Percentiles rank a stretch among this genome's conserved stretches.
Conservation (phyloP, 2,329 filamentous ascomycete genomes). For the Cercospora brassicicola region DNA sequence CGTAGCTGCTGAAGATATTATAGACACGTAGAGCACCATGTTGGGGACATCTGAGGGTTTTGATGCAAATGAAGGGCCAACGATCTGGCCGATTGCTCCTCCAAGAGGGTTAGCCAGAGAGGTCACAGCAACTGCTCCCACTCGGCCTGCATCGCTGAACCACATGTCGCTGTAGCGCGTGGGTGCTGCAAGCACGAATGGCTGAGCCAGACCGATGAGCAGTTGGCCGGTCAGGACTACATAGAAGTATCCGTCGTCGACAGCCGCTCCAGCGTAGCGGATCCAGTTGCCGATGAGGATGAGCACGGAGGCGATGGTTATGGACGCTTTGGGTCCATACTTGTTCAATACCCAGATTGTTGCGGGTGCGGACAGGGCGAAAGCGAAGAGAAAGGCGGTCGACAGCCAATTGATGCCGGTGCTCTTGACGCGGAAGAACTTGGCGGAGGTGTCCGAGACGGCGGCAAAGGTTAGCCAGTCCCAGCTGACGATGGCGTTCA, state of each 20-base stretch:
- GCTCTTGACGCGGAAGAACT: conserved; percentile 74
- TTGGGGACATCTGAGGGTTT: conserved; percentile 66
- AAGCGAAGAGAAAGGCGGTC: conserved; percentile 83
- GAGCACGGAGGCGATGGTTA: conserved; percentile 70
- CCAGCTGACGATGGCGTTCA: conserved; percentile 95
- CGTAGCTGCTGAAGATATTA: conserved; percentile 59
- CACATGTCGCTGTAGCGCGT: conserved; percentile 91
- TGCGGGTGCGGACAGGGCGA: conserved; percentile 68
- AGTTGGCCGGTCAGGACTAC: conserved; percentile 89
- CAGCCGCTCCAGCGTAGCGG: conserved; percentile 40
- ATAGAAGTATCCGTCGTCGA: conserved; percentile 61
- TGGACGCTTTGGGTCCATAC: conserved; percentile 72
- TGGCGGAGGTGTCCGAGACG: conserved; percentile 69
- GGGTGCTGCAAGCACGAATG: conserved; percentile 85
- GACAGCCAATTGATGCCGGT: conserved; percentile 89
- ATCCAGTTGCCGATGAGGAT: conserved; percentile 88
- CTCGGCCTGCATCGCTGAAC: conserved; percentile 82
- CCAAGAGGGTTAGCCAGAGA: conserved; percentile 88
- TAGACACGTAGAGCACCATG: conserved; percentile 64
- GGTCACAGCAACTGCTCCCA: conserved; percentile 81
- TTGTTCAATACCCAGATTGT: conserved; percentile 76
- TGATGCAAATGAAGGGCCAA: conserved; percentile 75
- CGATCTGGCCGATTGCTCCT: conserved; percentile 81
- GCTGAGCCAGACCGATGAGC: conserved; percentile 82
- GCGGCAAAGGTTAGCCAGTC: conserved; percentile 95